These are phyloP conservation scores for Hansenula lynferdii DNA, from an alignment of 1,139 yeast genomes.

Conservation along the genomic window DNA sequence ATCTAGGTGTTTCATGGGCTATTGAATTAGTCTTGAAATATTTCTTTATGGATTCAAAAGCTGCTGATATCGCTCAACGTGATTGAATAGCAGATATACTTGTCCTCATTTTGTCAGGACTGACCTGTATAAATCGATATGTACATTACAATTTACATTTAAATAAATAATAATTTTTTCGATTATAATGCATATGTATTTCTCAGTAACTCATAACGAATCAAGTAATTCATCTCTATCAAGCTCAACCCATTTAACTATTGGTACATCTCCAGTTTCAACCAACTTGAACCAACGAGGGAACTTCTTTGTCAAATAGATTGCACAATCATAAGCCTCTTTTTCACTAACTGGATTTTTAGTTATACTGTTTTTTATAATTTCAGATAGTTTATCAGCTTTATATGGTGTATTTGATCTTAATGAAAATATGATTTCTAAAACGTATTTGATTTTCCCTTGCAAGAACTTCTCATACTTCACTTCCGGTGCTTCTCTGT, in stretches of 20 bases:
- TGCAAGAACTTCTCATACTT: slow-evolving; percentile 34
- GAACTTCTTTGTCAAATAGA: slow-evolving; percentile 11
- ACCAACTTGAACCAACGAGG: slow-evolving; percentile 16
- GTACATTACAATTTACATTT: too few relatives aligned
- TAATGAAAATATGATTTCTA: slow-evolving; percentile 26
- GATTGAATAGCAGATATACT: slow-evolving; percentile 5
- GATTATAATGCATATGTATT: too few relatives aligned
- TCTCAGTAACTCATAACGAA: too few relatives aligned
- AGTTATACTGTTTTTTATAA: slow-evolving; percentile 27
- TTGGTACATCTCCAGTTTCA: slow-evolving; percentile 9
- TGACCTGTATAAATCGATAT: too few relatives aligned
- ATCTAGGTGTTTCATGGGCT: slow-evolving; percentile 73
- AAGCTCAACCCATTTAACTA: slow-evolving; percentile 20
- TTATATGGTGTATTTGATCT: slow-evolving; percentile 29
- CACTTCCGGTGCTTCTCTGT: slow-evolving; percentile 27
- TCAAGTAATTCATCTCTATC: slow-evolving; percentile 14
- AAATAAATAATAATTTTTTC: too few relatives aligned
- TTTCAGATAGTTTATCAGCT: slow-evolving; percentile 22
- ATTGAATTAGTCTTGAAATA: slow-evolving; percentile 76
- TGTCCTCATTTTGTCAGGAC: too few relatives aligned
- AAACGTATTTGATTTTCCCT: slow-evolving; percentile 36
- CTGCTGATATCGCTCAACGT: slow-evolving; percentile 81
- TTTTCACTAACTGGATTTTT: slow-evolving; percentile 27
- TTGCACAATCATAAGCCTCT: slow-evolving; percentile 27
- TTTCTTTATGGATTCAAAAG: slow-evolving; percentile 84